Evolutionary conservation across 768 basidiomycete genomes (phyloP).

Genomic region (Suillus spraguei): DNA sequence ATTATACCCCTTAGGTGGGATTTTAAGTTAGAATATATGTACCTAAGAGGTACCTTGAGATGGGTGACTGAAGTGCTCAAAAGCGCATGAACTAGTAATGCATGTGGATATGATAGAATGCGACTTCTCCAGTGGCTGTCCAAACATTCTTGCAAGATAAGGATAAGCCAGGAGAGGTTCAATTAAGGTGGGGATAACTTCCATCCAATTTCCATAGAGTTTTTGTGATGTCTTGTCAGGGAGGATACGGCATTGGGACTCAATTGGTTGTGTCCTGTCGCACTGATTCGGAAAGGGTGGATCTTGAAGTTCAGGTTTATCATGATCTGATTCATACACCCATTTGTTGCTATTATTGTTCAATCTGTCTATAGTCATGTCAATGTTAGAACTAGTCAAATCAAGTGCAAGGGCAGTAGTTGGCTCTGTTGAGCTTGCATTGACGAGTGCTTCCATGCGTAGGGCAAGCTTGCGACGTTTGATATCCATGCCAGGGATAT

Average conservation of each 20-base stretch:
- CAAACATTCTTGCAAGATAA: not conserved
- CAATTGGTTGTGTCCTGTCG: too few relatives aligned
- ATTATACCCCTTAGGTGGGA: not conserved
- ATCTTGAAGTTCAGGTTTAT: too few relatives aligned
- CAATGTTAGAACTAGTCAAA: not conserved
- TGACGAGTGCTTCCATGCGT: slow-evolving; percentile 1
- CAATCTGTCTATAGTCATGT: not conserved
- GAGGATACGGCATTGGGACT: not conserved
- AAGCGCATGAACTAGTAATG: not conserved
- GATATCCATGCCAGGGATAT: slow-evolving; percentile 2
- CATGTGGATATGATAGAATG: not conserved
- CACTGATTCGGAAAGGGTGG: too few relatives aligned
- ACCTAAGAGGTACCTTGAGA: not conserved
- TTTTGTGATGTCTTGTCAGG: not conserved
- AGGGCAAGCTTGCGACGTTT: slow-evolving; percentile 1
- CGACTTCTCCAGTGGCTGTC: not conserved
- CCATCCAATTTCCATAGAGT: not conserved
- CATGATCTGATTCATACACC: not conserved
- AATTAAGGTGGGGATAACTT: not conserved
- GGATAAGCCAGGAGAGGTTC: not conserved
- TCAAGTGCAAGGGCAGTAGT: not conserved
- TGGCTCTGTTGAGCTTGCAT: not conserved
- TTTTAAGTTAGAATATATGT: not conserved
- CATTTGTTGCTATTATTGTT: not conserved
- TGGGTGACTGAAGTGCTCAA: not conserved